Conservation (phyloP, 495 filamentous ascomycete species). For the Paragyromitra xinjiangensis region DNA sequence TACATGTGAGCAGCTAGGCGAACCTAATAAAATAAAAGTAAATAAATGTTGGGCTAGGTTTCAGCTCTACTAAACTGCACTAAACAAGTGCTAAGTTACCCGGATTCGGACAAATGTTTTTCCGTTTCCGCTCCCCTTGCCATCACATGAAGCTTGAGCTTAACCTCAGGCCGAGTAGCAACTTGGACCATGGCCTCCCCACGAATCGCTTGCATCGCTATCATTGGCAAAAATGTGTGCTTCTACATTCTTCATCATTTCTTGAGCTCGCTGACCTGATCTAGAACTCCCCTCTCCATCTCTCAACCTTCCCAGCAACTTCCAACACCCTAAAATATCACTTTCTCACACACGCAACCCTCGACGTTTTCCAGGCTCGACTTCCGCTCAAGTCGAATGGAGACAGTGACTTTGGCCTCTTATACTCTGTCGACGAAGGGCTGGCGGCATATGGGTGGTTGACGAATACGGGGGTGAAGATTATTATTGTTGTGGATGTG, state of each 20-base stretch:
- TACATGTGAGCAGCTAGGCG: too few relatives aligned
- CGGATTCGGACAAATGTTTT: slow-evolving; percentile 42
- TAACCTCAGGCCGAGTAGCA: slow-evolving; percentile 5
- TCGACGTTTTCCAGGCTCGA: slow-evolving; percentile 91
- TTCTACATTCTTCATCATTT: slow-evolving; percentile 1
- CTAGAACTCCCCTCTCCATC: slow-evolving; percentile 95
- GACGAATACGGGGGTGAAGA: slow-evolving; percentile 93
- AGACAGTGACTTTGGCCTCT: slow-evolving; percentile 85
- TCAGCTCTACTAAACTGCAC: background rate
- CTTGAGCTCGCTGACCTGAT: slow-evolving; percentile 24
- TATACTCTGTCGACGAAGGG: slow-evolving; percentile 92
- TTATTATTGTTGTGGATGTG: slow-evolving; percentile 88
- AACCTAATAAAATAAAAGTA: too few relatives aligned
- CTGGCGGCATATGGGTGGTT: slow-evolving; percentile 92
- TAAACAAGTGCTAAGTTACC: slow-evolving; percentile 15
- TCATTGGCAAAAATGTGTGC: slow-evolving; percentile 87
- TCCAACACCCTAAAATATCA: slow-evolving; percentile 81
- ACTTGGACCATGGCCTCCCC: slow-evolving; percentile 62
- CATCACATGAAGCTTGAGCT: slow-evolving; percentile 12
- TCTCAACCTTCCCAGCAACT: slow-evolving; percentile 82
- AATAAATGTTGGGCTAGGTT: too few relatives aligned
- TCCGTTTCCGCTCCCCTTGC: slow-evolving; percentile 14
- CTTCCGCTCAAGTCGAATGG: slow-evolving; percentile 70
- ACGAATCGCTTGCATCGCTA: slow-evolving; percentile 86
- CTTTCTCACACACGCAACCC: slow-evolving; percentile 85